A percentile compares a stretch with the other conserved stretches of the same genome.
Evolutionary conservation across 2,329 filamentous ascomycete species (phyloP).

Genomic region (Cladosporium sp.): DNA sequence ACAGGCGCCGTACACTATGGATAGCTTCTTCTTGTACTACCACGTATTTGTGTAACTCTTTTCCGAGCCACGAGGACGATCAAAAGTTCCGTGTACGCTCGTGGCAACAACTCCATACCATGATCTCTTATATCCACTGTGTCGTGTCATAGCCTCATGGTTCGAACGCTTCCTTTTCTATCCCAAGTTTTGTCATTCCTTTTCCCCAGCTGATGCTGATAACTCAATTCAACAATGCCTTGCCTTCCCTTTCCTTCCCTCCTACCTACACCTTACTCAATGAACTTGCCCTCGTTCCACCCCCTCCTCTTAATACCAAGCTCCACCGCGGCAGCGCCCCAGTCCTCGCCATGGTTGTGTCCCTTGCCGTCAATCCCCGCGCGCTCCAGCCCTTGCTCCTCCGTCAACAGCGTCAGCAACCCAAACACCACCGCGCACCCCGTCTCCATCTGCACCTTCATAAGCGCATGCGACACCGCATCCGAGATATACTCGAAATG

Average conservation of each 20-base stretch:
- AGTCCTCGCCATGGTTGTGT: constrained; percentile 97
- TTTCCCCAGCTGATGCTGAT: not conserved
- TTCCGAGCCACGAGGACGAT: not conserved
- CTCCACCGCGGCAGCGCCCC: constrained; percentile 93
- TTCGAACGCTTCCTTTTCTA: not conserved
- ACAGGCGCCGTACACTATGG: not conserved
- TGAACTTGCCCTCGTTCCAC: constrained; percentile 72
- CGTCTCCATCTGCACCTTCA: constrained; percentile 89
- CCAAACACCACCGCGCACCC: constrained; percentile 91
- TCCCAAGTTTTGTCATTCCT: not conserved
- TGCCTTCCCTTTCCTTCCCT: not conserved
- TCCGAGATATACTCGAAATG: constrained; percentile 99
- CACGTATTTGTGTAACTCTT: constrained; percentile 5
- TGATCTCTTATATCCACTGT: not conserved
- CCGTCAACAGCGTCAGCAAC: constrained; percentile 81
- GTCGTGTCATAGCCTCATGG: not conserved
- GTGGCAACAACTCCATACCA: not conserved
- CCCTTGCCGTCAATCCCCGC: constrained; percentile 67
- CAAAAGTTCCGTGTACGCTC: not conserved
- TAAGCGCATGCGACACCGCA: constrained; percentile 84
- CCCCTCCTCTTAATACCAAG: constrained; percentile 83
- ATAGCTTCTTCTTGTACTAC: not conserved
- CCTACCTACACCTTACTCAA: constrained; percentile 39
- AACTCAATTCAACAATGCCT: not conserved
- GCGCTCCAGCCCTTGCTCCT: constrained; percentile 82